phyloP scores from a whole-genome alignment of 306 rosid species.

The Hippophae tibetana region DNA sequence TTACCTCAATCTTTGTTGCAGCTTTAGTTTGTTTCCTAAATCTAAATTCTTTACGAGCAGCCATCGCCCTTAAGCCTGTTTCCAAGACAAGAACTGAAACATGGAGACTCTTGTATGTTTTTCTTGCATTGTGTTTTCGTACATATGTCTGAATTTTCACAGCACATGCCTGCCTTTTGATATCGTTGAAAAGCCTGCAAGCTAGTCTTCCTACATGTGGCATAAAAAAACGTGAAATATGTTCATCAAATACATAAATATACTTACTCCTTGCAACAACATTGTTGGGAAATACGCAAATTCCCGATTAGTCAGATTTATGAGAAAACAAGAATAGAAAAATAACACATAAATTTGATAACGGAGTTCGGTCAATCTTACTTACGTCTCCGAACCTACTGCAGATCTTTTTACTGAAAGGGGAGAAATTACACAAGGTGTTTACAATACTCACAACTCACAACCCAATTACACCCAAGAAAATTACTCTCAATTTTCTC shows the following conservation, averaged over 20 bases:
- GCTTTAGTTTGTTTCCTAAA: conserved; percentile 71
- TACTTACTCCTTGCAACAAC: background rate
- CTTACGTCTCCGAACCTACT: too few relatives aligned
- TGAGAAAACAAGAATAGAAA: too few relatives aligned
- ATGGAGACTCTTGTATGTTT: conserved; percentile 46
- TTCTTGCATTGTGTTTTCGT: conserved; percentile 56
- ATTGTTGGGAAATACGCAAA: too few relatives aligned
- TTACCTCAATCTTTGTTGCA: conserved; percentile 66
- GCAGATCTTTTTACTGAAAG: too few relatives aligned
- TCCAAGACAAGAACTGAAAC: conserved; percentile 59
- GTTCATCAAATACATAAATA: background rate
- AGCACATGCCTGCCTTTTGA: conserved; percentile 73
- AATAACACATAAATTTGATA: too few relatives aligned
- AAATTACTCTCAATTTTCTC: too few relatives aligned
- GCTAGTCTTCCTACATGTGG: conserved; percentile 70
- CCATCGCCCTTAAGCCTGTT: conserved; percentile 79
- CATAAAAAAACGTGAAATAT: conserved; percentile 7
- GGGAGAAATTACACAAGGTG: too few relatives aligned
- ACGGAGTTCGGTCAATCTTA: too few relatives aligned
- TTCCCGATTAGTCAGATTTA: too few relatives aligned
- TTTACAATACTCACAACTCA: too few relatives aligned
- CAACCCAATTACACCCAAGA: too few relatives aligned
- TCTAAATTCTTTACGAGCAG: conserved; percentile 64
- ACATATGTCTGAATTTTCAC: conserved; percentile 65
- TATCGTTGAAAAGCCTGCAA: conserved; percentile 47